Conservation (phyloP, 371 early-diverging fungal species). For the Nematocida ironsii region DNA sequence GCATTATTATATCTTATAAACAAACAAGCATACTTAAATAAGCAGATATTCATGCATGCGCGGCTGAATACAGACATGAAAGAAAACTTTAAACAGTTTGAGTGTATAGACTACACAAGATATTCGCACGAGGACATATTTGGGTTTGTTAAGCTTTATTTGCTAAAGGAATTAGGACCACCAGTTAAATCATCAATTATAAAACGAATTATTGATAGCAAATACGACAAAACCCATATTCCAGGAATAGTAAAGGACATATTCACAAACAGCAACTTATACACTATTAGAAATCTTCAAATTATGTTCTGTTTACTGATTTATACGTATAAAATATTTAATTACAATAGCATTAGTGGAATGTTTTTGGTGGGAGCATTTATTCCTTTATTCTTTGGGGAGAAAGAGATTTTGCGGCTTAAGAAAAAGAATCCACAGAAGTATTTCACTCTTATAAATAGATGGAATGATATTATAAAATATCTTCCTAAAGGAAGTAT, state of each 20-base stretch:
- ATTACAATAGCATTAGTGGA: slow-evolving; percentile 3
- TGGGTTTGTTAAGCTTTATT: slow-evolving; percentile 21
- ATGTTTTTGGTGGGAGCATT: slow-evolving; percentile 1
- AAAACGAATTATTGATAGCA: background rate
- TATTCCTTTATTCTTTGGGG: slow-evolving; percentile 40
- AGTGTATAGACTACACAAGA: slow-evolving; percentile 1
- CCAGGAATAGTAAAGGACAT: background rate
- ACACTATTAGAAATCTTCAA: slow-evolving; percentile 9
- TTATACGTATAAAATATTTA: background rate
- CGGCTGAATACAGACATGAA: background rate
- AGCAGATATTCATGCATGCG: background rate
- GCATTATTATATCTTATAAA: background rate
- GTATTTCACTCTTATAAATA: background rate
- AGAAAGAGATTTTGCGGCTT: background rate
- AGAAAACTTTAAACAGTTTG: slow-evolving; percentile 13
- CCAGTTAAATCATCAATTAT: background rate
- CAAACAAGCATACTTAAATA: background rate
- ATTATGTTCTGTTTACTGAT: slow-evolving; percentile 18
- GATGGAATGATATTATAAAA: slow-evolving; percentile 28
- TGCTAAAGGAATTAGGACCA: background rate
- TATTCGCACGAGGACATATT: background rate
- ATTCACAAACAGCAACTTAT: background rate
- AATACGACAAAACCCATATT: background rate
- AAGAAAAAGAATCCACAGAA: slow-evolving; percentile 16
- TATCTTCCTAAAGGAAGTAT: slow-evolving; percentile 45